A percentile compares a stretch with the other conserved stretches of the same genome.
phyloP scores from a whole-genome alignment of 192 early-diverging fungal genomes.

The Lobosporangium transversale region DNA sequence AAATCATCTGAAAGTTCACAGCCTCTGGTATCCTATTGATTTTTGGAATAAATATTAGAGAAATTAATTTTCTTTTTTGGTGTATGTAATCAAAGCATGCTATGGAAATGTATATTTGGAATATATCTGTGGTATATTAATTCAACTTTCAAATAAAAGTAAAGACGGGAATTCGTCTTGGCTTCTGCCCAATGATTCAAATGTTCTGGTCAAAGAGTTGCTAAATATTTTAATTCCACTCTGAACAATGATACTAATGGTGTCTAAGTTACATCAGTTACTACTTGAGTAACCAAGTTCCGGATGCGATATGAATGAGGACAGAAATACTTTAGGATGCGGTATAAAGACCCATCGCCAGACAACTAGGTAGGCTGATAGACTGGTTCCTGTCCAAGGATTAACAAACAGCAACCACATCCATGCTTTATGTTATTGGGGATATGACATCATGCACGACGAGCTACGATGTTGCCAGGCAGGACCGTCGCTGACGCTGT shows the following conservation, averaged over 20 bases:
- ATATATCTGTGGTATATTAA: no score
- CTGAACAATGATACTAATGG: background rate
- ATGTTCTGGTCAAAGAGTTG: background rate
- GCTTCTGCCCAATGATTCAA: background rate
- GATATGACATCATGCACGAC: background rate
- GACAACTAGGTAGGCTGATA: background rate
- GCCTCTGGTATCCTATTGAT: no score
- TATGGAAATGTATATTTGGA: no score
- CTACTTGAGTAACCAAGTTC: background rate
- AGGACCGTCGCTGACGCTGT: background rate
- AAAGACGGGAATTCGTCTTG: slow-evolving; percentile 13
- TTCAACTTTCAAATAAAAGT: no score
- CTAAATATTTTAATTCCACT: slow-evolving; percentile 1
- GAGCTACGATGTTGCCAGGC: background rate
- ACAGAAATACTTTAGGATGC: background rate
- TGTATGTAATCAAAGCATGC: no score
- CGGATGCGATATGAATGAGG: slow-evolving; percentile 4
- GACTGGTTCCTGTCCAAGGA: background rate
- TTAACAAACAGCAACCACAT: slow-evolving; percentile 1
- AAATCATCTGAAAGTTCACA: no score
- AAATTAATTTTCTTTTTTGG: no score
- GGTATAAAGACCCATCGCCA: background rate
- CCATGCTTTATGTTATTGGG: background rate
- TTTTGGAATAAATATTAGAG: no score
- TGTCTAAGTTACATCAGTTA: no score